Base-by-base conservation (phyloP, 2,329 filamentous ascomycete species). In the Emmonsiellopsis sp. region DNA sequence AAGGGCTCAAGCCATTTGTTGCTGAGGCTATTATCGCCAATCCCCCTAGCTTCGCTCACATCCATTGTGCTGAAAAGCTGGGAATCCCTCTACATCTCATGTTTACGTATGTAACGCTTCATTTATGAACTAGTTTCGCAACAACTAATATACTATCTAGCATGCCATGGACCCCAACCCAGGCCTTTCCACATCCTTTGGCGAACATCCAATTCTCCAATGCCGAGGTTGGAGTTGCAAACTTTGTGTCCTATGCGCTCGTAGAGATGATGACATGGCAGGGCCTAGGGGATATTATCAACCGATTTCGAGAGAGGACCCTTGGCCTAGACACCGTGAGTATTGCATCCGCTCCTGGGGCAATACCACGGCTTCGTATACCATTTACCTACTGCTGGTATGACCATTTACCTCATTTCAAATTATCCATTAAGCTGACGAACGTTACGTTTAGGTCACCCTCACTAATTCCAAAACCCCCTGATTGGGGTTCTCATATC, bases 211-310 rank as follows among this genome's bases (percentile, higher is more conserved):
- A 87, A 57, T 83, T 82, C 1, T 82, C 84, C 0, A 88, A 89
- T 60, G 85, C 86, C 1, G 88, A 93, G 61, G 77, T 82, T 5
- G 81, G 81, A n/a, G 78, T 88, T 55, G 86, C 87, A 0, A 95
- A 93, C 61, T 92, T 88, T 63, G 77, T 94, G 53, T 87, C 86
- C 0, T 95, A 95, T 62, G 83, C 85, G 0, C 74, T 95, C 17
- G 86, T 95, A 2, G 90, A 95, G 60, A 88, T 94, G 80, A 83
- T 95, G 77, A 91, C 90, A 9, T 95, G 89, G 89, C 89, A 95
- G 69, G 90, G 89, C 0, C 73, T 95, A 3, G 91, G 91, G 39
- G 91, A 96, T 68, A 76, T 96, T 5, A 92, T 96, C 65, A 96
- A 97, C 64, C 80, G 84, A 9, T 96, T 95, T 63, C 79, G 91